phyloP scores from a whole-genome alignment of 768 basidiomycete species.

The Mycena pura region DNA sequence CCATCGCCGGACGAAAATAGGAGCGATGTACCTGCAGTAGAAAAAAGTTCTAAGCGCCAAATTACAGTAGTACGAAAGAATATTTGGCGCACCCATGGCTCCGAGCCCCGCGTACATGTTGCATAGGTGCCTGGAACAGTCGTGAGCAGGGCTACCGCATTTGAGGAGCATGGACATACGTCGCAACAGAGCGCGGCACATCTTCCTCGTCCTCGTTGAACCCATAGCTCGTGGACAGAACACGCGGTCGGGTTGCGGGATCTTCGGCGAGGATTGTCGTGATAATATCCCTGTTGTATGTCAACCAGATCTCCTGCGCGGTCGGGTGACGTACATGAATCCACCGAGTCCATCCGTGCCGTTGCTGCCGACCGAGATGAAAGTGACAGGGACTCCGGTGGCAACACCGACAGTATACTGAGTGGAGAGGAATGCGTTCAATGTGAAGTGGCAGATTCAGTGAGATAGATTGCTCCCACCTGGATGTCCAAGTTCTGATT shows the following conservation, averaged over 20 bases:
- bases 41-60: background rate
- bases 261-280: conserved; percentile 24
- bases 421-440: conserved; percentile 29
- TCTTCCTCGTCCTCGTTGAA: conserved; percentile 46
- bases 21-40: conserved; percentile 40
- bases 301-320: conserved; percentile 18
- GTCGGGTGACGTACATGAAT: background rate
- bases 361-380: conserved; percentile 41
- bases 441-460: background rate
- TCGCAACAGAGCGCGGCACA: conserved; percentile 21
- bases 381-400: conserved; percentile 38
- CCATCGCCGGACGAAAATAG: conserved; percentile 58
- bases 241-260: conserved; percentile 24
- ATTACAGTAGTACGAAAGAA: too few species aligned
- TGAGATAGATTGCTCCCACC: background rate
- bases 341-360: conserved; percentile 35
- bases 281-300: conserved; percentile 32
- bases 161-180: background rate
- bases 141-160: background rate
- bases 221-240: conserved; percentile 30
- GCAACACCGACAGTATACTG: conserved; percentile 46
- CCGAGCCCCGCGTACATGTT: conserved; percentile 46
- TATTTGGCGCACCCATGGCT: conserved; percentile 36
- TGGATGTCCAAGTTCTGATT: conserved; percentile 28
- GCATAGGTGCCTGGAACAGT: conserved; percentile 23